Base-by-base conservation (phyloP, 1,284 basidiomycete species). In the Rhodofomes roseus region DNA sequence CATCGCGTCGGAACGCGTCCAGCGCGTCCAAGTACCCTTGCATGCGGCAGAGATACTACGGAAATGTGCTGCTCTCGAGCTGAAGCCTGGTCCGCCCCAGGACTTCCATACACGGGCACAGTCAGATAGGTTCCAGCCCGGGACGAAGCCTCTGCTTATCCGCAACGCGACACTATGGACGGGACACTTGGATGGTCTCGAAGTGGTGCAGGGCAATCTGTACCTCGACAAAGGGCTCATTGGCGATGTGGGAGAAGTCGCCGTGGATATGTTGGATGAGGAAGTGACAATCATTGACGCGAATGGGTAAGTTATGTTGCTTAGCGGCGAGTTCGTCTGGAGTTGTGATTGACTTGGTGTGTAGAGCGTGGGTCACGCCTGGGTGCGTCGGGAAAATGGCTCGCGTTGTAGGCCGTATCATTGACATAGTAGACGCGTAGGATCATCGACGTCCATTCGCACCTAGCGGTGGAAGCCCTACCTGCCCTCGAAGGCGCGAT, bases 121-220 rank as follows among this genome's bases (percentile, higher is more conserved):
- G 34, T 84, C 79, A 2, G 85, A 89, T 64, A 75, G 85, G 27
- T 85, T 75, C 64, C 81, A 78, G 12, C 62, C 66, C 1, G 81
- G 79, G 1, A 82, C 83, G 1, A 67, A 68, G 12, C 40, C 57
- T 16, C 27, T 56, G 16, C 51, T 40, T 25, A 80, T 93, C 59
- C 72, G 74, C 64, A 88, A 89, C 62, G 86, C 79, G 3, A 85
- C 80, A 1, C 71, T 89, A 16, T 89, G 86, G 85, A 93, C 85
- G 0, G 84, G 84, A n/a, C 65, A 65, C 37, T 66, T 75, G 44
- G 79, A 83, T 54, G 85, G 83, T 23, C 79, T 79, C 1, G 76
- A 85, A 60, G 73, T 83, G 31, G 59, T 85, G 18, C 61, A 68
- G 22, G 83, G 80, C 18, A 83, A 85, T 61, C 71, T 86, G 20